Evolutionary conservation across 345 rosid genomes (phyloP), one percentile per base, ranked within the genome.

Genomic region (Eucalyptus pauciflora): DNA sequence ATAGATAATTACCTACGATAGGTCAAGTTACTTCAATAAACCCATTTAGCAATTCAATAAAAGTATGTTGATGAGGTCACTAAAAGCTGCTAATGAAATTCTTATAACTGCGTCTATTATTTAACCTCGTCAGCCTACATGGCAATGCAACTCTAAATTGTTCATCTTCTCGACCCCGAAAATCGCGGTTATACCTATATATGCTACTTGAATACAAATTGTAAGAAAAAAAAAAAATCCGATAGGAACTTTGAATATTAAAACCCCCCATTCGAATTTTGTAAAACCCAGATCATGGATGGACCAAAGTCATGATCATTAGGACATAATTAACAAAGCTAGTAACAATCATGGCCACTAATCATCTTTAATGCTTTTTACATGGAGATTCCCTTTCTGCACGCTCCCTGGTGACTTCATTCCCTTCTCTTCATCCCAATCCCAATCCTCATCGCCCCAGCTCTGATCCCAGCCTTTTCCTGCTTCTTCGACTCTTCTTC

Each of bases 401-500:
- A 5, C 46, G 51, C 4, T 62, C 81, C 49, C 90, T 87, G 89
- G 80, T 58, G 90, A 79, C 37, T 87, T 45, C 88, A 24, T 89
- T 58, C 87, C 90, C 50, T 88, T 11, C 80, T 9, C 50, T 50
- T 88, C 92, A 41, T 83, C 93, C 92, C 92, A 92, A 41, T 83
- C 93, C 92, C 92, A 92, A 6, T 50, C 90, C 80, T 88, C 90
- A 83, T 37, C 81, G 27, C 45, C 89, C 93, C 93, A 92, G 50
- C 20, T 88, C 51, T 85, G 48, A 88, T 90, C 90, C 92, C 92
- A 90, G 5, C 54, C 91, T 51, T 33, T 60, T 89, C 81, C 89
- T 85, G 88, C 92, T 86, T 52, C 87, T n/a, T 18, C 27, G 27
- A 18, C 20, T 37, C 27, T 37, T 18, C 46, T 37, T 71, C 27